Evolutionary conservation across 2,329 filamentous ascomycete genomes (phyloP), one percentile per base, ranked within the genome.

Genomic region (Dryadomyces sulphureus): DNA sequence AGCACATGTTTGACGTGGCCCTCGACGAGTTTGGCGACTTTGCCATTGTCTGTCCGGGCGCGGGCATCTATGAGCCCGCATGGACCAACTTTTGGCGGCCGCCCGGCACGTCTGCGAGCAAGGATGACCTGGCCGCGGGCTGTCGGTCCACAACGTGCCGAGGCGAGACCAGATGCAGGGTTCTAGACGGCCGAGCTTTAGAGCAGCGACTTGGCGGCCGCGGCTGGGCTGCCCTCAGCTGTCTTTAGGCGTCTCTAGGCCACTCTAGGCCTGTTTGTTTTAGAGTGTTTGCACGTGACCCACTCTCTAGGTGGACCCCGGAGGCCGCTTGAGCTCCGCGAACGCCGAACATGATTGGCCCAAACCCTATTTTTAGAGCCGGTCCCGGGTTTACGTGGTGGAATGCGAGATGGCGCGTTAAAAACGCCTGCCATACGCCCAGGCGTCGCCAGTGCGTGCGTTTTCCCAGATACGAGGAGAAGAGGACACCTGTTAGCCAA

Each of bases 1-100:
- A 55, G 1, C 48, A 49, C 16, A 59, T 65, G 52, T 66, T 69
- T 45, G 51, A 58, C 4, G 50, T 52, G 4, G 54, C 65, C 0
- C 36, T 60, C 1, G 20, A 48, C 1, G 57, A 63, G 22, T 69
- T 69, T 43, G 62, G 62, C 0, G 54, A 52, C 2, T 58, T 65
- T 48, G 64, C 66, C 41, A 60, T 71, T 21, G 55, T 70, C 4
- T 68, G 65, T 34, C 65, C 68, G 0, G 66, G 67, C 0, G 68
- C 68, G 0, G 68, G 68, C 24, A 56, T 71, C 4, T 71, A 65
- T 43, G 68, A 70, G 49, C 68, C 67, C 52, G 50, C 56, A 6
- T 66, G 59, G 59, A 19, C 21, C 34, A 38, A 27, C 34, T 67
- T 67, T 43, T 67, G 65, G 65, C 57, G 60, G 30, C 64, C 64